A percentile compares a stretch with the other conserved stretches of the same genome.
Conservation (phyloP, 768 basidiomycete genomes). For the Pleurotus salmoneostramineus region DNA sequence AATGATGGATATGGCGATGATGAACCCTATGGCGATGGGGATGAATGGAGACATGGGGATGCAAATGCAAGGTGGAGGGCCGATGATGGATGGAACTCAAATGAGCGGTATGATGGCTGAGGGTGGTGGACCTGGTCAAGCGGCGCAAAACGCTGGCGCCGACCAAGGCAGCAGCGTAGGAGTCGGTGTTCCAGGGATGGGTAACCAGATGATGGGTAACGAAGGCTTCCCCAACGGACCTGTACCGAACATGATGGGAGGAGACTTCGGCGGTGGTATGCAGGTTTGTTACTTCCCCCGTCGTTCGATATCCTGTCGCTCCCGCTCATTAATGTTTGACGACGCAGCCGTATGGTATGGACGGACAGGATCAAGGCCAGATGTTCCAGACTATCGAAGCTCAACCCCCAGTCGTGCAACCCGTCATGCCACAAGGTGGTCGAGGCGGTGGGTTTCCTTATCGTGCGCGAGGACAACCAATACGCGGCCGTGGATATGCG, state of each 20-base stretch:
- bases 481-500: constrained; percentile 19
- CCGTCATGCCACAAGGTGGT: constrained; percentile 28
- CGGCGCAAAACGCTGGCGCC: constrained; percentile 23
- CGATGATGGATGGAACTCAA: constrained; percentile 44
- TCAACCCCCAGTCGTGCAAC: constrained; percentile 31
- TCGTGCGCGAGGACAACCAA: constrained; percentile 26
- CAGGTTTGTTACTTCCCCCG: constrained; percentile 50
- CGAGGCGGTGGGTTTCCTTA: constrained; percentile 35
- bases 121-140: constrained; percentile 24
- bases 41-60: constrained; percentile 69
- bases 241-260: constrained; percentile 58
- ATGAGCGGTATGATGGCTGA: constrained; percentile 34
- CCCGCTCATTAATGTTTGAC: no score
- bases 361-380: constrained; percentile 49
- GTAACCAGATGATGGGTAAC: constrained; percentile 38
- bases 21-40: constrained; percentile 38
- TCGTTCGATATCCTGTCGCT: neutral
- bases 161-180: constrained; percentile 15
- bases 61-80: constrained; percentile 31
- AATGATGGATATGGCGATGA: constrained; percentile 80
- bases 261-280: constrained; percentile 54
- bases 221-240: constrained; percentile 37
- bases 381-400: constrained; percentile 64
- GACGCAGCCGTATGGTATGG: constrained; percentile 6
- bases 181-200: constrained; percentile 31